Evolutionary conservation across 768 basidiomycete species (phyloP).

Genomic region (Leccinum variicolor): DNA sequence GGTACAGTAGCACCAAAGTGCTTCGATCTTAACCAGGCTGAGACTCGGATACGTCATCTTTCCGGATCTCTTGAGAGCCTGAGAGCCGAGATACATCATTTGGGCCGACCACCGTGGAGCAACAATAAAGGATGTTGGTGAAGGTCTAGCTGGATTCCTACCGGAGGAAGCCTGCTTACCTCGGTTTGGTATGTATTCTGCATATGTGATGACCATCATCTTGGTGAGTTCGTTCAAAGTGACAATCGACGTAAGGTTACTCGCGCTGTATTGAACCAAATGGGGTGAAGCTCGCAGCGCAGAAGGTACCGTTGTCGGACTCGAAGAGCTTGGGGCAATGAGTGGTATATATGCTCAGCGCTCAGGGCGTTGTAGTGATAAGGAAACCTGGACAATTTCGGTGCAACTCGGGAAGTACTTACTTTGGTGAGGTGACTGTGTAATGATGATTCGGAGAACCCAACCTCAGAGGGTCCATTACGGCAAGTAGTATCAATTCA

Average conservation of each 20-base stretch:
- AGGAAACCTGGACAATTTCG: neutral
- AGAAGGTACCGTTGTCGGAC: slow-evolving; percentile 10
- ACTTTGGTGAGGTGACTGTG: neutral
- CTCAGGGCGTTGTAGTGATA: neutral
- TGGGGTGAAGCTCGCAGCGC: slow-evolving; percentile 38
- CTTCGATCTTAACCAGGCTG: slow-evolving; percentile 11
- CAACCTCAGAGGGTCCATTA: too few relatives aligned
- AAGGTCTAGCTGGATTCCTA: slow-evolving; percentile 50
- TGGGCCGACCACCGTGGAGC: neutral
- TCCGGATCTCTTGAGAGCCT: slow-evolving; percentile 35
- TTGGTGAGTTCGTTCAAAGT: neutral
- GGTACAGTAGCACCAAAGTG: slow-evolving; percentile 39
- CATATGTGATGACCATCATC: too few relatives aligned
- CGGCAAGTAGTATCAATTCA: neutral
- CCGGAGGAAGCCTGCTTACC: too few relatives aligned
- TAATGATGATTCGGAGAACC: neutral
- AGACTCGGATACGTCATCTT: slow-evolving; percentile 44
- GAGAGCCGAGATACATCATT: neutral
- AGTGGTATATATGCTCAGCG: slow-evolving; percentile 10
- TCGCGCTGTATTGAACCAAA: slow-evolving; percentile 31
- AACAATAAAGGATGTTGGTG: slow-evolving; percentile 43
- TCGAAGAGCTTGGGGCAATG: slow-evolving; percentile 17
- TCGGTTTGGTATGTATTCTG: too few relatives aligned
- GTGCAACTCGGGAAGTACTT: neutral
- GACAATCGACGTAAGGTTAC: slow-evolving; percentile 3